Base-by-base conservation (phyloP, 2,329 filamentous ascomycete genomes). In the Magnaporthiopsis rhizophila region DNA sequence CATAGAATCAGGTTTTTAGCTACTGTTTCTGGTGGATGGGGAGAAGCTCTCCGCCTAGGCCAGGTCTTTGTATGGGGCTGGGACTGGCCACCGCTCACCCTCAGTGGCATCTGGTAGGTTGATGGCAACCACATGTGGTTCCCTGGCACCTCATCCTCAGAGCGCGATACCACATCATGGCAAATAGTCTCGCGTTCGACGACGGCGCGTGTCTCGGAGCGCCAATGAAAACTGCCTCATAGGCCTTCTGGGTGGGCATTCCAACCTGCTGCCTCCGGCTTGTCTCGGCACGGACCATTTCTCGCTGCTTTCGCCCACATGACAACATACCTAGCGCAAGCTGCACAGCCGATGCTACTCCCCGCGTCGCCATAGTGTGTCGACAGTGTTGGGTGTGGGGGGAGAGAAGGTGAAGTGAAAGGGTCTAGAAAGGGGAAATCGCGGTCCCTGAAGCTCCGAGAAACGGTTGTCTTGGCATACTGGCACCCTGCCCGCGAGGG, bases 401-500 rank as follows among this genome's bases (percentile, higher is more conserved):
- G 57, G 57, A 58, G 57, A 18, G 30, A 58, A 5, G 24, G 57
- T 30, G 30, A 26, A 3, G 56, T 58, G n/a, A 26, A 26, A n/a
- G 3, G 7, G 30, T n/a, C 1, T 38, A 18, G 24, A 38, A 63
- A 58, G 57, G 26, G 62, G 62, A 50, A 63, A 63, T 59, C 18
- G 59, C 62, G 62, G 62, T 59, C 58, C 13, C 62, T 63, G 36
- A 32, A 18, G 26, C 57, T 57, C 62, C 62, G 53, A 58, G 53
- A 59, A 59, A 34, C 7, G 8, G 45, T 26, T 24, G 21, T 18
- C 45, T 56, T 62, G 61, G 61, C 18, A 53, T 9, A 9, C 45
- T 53, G 21, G 45, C 18, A 53, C 45, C 1, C 2, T 24, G 45
- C 18, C 45, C 45, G 45, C 4, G 21, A 50, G 45, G 45, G 45